Evolutionary conservation across 2,329 filamentous ascomycete genomes (phyloP), one percentile per base, ranked within the genome.

Genomic region (Mycosphaerella sp.): DNA sequence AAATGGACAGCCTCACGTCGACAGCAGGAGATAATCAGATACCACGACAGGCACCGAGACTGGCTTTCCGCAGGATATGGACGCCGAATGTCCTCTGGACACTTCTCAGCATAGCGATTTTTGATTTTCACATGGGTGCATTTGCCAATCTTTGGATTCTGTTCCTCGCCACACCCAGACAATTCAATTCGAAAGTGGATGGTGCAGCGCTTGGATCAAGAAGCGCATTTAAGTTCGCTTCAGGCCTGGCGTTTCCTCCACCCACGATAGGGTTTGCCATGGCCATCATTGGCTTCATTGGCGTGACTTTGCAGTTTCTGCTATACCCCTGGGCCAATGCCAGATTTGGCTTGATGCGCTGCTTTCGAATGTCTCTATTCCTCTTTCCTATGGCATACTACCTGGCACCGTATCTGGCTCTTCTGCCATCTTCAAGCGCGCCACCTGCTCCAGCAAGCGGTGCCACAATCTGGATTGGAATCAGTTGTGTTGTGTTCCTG

Each of bases 81-180:
- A 78, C 74, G 0, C 64, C 68, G 7, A 80, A 80, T 53, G 74
- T 80, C 21, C 61, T 80, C n/a, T 70, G 76, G 56, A 79, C 76
- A 0, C 66, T 89, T 2, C 63, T 86, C 42, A 78, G 77, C 21
- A 82, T 84, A 56, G 82, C 82, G 28, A 78, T 88, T 43, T 81
- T 87, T 59, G 82, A 85, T 56, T 81, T 88, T 62, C 85, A 88
- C 69, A 75, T 88, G 61, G 85, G 83, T 53, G 84, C 85, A 25
- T 90, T 89, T 72, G 85, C 87, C 64, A 79, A 84, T 1, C 78
- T 90, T 40, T 87, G 84, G 73, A 86, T 87, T 54, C 76, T 88
- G 44, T 89, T 90, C 67, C 75, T 90, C 41, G 87, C 86, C 1
- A 86, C 85, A 0, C 83, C 85, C 0, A 81, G 84, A 41, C 61